These are phyloP conservation scores for Skeletonema potamos DNA, from an alignment of 108 stramenopile genomes.

Conservation along the genomic window DNA sequence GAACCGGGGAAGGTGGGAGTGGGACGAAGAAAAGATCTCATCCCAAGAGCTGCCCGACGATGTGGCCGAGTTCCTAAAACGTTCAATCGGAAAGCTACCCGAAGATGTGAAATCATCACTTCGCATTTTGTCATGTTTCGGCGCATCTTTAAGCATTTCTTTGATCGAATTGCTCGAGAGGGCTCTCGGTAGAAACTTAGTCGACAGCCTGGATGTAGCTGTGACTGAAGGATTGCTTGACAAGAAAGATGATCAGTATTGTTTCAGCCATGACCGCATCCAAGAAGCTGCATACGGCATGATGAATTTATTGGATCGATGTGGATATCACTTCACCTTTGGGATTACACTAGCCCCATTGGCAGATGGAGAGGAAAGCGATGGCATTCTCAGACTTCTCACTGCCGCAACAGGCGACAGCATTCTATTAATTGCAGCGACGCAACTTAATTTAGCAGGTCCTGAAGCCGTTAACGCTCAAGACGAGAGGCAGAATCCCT, in stretches of 20 bases:
- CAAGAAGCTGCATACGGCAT: too few species aligned
- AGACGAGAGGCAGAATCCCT: too few species aligned
- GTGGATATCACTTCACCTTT: too few species aligned
- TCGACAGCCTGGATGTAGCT: not conserved
- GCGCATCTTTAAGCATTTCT: not conserved
- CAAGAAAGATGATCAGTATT: not conserved
- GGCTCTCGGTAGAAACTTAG: not conserved
- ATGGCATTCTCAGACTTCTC: too few species aligned
- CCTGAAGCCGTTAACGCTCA: too few species aligned
- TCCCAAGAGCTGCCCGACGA: slow-evolving; percentile 9
- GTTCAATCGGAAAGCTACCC: not conserved
- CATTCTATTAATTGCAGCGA: too few species aligned
- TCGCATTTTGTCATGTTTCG: slow-evolving; percentile 8
- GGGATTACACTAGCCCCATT: too few species aligned
- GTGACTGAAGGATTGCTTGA: slow-evolving; percentile 6
- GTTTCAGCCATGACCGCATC: not conserved
- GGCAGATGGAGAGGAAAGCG: too few species aligned
- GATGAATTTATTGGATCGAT: too few species aligned
- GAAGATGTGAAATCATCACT: not conserved
- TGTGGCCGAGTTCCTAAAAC: not conserved
- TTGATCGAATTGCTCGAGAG: slow-evolving; percentile 7
- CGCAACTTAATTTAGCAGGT: too few species aligned
- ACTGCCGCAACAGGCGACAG: not conserved
- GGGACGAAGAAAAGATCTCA: slow-evolving; percentile 20
- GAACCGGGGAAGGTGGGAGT: slow-evolving; percentile 14